Percentiles rank a stretch among this genome's conserved stretches.
Evolutionary conservation across 192 early-diverging fungal species (phyloP).

Genomic region (Coemansia aciculifera): DNA sequence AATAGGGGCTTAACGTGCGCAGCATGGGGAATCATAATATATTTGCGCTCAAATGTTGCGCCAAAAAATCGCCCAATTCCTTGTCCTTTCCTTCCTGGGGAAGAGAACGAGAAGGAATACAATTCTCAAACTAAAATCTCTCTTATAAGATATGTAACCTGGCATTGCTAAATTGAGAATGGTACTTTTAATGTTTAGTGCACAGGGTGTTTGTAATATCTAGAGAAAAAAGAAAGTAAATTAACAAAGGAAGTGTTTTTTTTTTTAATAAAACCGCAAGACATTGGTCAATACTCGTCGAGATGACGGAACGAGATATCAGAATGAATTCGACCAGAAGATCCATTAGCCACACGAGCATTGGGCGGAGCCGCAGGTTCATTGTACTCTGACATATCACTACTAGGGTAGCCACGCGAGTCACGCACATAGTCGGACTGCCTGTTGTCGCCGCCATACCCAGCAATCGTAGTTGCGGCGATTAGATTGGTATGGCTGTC

Average conservation of each 20-base stretch:
- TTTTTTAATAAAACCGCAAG: not conserved
- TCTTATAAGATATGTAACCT: too few species aligned
- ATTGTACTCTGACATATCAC: not conserved
- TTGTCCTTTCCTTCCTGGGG: too few species aligned
- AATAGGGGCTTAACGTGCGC: too few species aligned
- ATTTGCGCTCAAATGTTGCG: too few species aligned
- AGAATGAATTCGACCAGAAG: not conserved
- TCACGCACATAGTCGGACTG: not conserved
- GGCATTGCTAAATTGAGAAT: too few species aligned
- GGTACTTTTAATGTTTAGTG: not conserved
- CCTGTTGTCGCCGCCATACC: conserved; percentile 12
- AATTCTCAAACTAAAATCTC: too few species aligned
- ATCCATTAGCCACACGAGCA: conserved; percentile 4
- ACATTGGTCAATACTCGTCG: not conserved
- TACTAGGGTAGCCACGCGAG: conserved; percentile 4
- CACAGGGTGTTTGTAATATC: not conserved
- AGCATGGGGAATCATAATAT: too few species aligned
- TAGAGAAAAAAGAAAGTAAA: not conserved
- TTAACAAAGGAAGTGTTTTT: too few species aligned
- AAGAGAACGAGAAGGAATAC: too few species aligned
- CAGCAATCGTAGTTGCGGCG: not conserved
- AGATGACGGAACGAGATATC: conserved; percentile 4
- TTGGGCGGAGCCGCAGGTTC: not conserved
- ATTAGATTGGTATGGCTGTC: conserved; percentile 24
- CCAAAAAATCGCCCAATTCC: too few species aligned